Evolutionary conservation across 1,284 basidiomycete genomes (phyloP).

Genomic region (Ganoderma meredithae): DNA sequence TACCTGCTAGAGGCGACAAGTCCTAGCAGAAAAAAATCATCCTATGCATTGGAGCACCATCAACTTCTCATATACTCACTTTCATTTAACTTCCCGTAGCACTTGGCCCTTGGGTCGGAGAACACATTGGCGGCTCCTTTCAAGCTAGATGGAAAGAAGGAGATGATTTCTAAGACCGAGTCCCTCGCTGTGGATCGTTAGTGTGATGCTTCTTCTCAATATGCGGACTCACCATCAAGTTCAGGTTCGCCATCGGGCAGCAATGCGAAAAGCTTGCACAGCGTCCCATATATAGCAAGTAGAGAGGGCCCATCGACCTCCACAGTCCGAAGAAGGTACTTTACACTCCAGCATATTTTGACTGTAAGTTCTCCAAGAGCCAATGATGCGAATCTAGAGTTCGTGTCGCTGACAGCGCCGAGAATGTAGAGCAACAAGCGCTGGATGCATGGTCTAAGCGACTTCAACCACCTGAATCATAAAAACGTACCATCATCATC

Average conservation of each 20-base stretch:
- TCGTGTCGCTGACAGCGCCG: background rate
- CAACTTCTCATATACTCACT: background rate
- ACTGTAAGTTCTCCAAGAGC: slow-evolving; percentile 18
- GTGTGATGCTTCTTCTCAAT: background rate
- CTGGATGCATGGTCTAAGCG: slow-evolving; percentile 1
- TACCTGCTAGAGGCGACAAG: background rate
- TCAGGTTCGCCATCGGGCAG: slow-evolving; percentile 20
- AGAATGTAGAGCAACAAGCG: slow-evolving; percentile 17
- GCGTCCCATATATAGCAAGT: background rate
- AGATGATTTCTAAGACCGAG: slow-evolving; percentile 48
- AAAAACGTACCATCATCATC: slow-evolving; percentile 27
- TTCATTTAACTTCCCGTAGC: slow-evolving; percentile 10
- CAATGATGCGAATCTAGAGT: background rate
- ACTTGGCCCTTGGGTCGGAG: slow-evolving; percentile 23
- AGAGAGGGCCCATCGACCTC: slow-evolving; percentile 9
- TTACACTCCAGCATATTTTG: slow-evolving; percentile 33
- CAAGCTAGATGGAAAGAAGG: slow-evolving; percentile 23
- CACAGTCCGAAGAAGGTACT: slow-evolving; percentile 24
- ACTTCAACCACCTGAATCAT: background rate
- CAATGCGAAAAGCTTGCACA: slow-evolving; percentile 31
- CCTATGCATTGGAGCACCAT: background rate
- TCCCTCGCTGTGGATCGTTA: slow-evolving; percentile 47
- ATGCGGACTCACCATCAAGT: slow-evolving; percentile 15
- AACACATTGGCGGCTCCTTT: slow-evolving; percentile 22
- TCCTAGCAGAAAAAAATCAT: background rate